These are phyloP conservation scores for Triticum turgidum DNA, from an alignment of 176 grass and related monocot genomes.

Conservation along the genomic window DNA sequence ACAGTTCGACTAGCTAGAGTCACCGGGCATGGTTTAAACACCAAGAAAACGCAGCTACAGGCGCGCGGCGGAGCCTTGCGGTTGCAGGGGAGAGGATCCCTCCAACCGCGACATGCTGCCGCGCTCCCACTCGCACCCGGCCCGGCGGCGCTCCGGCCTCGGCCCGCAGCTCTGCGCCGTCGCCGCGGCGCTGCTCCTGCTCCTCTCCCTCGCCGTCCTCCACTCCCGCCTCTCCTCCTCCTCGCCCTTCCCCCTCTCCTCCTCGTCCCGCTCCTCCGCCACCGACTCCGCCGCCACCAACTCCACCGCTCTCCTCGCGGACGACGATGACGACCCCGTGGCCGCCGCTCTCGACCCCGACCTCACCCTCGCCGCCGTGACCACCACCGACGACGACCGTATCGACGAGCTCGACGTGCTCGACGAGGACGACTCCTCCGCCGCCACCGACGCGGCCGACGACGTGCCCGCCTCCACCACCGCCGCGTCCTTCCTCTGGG, in stretches of 20 bases:
- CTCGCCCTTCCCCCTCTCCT: slow-evolving; percentile 27
- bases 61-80: slow-evolving; percentile 20
- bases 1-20: slow-evolving; percentile 15
- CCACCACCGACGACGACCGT: background rate
- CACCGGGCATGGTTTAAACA: slow-evolving; percentile 35
- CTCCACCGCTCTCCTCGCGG: slow-evolving; percentile 35
- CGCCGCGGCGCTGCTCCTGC: slow-evolving; percentile 67
- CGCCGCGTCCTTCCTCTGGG: slow-evolving; percentile 62
- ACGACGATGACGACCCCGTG: slow-evolving; percentile 35
- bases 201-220: slow-evolving; percentile 80
- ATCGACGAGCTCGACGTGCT: slow-evolving; percentile 90
- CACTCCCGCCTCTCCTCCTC: slow-evolving; percentile 68
- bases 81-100: slow-evolving; percentile 1
- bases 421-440: slow-evolving; percentile 51
- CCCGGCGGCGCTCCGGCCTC: slow-evolving; percentile 68
- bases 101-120: slow-evolving; percentile 43
- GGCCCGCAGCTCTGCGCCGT: slow-evolving; percentile 72
- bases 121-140: slow-evolving; percentile 55
- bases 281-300: slow-evolving; percentile 22
- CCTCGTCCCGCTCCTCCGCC: slow-evolving; percentile 24
- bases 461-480: slow-evolving; percentile 6
- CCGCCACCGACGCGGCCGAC: slow-evolving; percentile 18
- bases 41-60: slow-evolving; percentile 12
- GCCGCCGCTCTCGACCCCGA: slow-evolving; percentile 32
- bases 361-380: slow-evolving; percentile 22